Conservation (phyloP, 1,284 basidiomycete genomes). For the Exobasidium rhododendri region DNA sequence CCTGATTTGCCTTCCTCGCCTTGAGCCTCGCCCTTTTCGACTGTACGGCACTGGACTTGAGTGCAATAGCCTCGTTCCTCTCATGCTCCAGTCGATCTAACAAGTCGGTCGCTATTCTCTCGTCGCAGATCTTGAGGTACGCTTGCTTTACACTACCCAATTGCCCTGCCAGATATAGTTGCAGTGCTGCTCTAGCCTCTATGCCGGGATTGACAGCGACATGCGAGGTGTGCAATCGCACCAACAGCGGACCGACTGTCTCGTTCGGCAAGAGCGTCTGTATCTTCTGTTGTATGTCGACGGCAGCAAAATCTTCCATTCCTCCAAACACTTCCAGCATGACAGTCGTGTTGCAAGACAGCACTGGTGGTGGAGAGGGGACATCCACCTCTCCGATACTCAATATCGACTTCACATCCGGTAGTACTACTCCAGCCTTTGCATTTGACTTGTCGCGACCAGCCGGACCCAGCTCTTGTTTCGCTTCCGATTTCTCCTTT, state of each 20-base stretch:
- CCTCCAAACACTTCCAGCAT: conserved; percentile 28
- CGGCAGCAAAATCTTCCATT: conserved; percentile 39
- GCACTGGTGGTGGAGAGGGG: background rate
- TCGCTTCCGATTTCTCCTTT: background rate
- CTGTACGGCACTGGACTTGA: background rate
- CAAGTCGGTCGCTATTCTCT: conserved; percentile 1
- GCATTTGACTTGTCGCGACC: conserved; percentile 19
- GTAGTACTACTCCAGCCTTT: background rate
- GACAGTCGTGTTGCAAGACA: background rate
- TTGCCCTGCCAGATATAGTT: background rate
- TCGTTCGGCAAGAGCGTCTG: background rate
- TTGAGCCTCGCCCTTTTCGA: background rate
- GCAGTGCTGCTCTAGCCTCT: background rate
- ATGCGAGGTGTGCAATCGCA: conserved; percentile 4
- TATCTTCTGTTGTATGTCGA: conserved; percentile 29
- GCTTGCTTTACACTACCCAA: conserved; percentile 5
- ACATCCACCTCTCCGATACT: background rate
- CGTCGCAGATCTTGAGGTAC: conserved; percentile 1
- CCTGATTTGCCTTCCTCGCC: background rate
- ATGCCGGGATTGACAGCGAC: conserved; percentile 1
- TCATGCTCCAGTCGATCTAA: background rate
- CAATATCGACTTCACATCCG: conserved; percentile 3
- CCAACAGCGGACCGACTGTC: background rate
- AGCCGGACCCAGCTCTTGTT: conserved; percentile 17
- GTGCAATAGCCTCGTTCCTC: background rate